A percentile compares a stretch with the other conserved stretches of the same genome.
These are phyloP conservation scores for Talaromyces sp. DNA, from an alignment of 2,329 filamentous ascomycete genomes.

Conservation along the genomic window DNA sequence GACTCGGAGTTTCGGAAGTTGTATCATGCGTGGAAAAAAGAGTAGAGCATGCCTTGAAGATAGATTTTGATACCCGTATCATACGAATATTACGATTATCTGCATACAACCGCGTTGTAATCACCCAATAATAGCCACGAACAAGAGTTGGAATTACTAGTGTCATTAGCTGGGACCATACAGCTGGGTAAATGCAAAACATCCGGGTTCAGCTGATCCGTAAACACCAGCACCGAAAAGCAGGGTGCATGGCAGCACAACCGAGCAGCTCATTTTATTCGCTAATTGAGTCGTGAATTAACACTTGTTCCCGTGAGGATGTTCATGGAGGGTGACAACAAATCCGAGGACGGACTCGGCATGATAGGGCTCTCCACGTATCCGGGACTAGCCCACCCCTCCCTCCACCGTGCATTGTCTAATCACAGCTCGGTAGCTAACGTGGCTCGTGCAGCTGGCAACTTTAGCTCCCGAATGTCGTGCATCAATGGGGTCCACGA, in stretches of 20 bases:
- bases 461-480: not conserved
- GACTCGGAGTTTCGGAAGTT: slow-evolving; percentile 32
- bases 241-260: not conserved
- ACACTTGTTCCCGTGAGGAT: not conserved
- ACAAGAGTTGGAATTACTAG: not conserved
- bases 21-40: slow-evolving; percentile 15
- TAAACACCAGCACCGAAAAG: not conserved
- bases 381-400: not conserved
- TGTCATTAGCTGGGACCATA: not conserved
- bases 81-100: not conserved
- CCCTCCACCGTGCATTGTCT: not conserved
- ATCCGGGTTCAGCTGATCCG: not conserved
- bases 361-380: not conserved
- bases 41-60: not conserved
- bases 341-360: not conserved
- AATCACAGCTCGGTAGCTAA: not conserved
- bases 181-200: not conserved
- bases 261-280: not conserved
- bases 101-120: not conserved
- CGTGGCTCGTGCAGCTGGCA: not conserved
- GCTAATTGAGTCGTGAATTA: not conserved
- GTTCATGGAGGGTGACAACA: not conserved
- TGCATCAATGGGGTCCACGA: not conserved
- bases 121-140: not conserved
- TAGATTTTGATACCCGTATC: not conserved